Percentiles rank a stretch among this genome's conserved stretches.
These are phyloP conservation scores for Pseudocercospora vitis DNA, from an alignment of 2,329 filamentous ascomycete genomes.

Conservation along the genomic window DNA sequence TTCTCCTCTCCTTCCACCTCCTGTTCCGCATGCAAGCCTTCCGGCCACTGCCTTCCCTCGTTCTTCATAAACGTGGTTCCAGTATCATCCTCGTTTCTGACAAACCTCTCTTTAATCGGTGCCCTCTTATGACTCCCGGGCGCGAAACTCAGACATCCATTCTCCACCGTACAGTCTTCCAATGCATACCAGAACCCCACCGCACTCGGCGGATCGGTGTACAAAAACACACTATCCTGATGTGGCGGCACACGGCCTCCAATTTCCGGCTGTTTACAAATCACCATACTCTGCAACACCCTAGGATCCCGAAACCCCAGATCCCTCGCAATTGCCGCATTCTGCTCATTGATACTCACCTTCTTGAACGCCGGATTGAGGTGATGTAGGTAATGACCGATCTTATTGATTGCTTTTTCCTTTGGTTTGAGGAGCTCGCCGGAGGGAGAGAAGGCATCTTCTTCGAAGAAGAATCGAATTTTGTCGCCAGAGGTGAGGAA, in stretches of 20 bases:
- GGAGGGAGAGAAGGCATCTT: slow-evolving; percentile 71
- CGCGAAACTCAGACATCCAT: slow-evolving; percentile 86
- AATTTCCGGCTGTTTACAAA: slow-evolving; percentile 97
- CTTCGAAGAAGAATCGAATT: slow-evolving; percentile 95
- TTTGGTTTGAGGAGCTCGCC: slow-evolving; percentile 75
- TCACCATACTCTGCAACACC: slow-evolving; percentile 91
- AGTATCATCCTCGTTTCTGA: slow-evolving; percentile 64
- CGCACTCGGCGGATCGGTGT: slow-evolving; percentile 82
- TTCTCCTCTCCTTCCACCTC: slow-evolving; percentile 50
- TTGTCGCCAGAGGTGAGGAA: slow-evolving; percentile 89
- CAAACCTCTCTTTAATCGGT: slow-evolving; percentile 70
- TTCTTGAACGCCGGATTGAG: slow-evolving; percentile 50
- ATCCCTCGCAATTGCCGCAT: slow-evolving; percentile 64
- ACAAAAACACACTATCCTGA: slow-evolving; percentile 89
- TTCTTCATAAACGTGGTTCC: slow-evolving; percentile 61
- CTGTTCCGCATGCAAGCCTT: slow-evolving; percentile 36
- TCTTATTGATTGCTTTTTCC: slow-evolving; percentile 75
- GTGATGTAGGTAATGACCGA: slow-evolving; percentile 53
- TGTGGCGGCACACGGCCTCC: slow-evolving; percentile 88
- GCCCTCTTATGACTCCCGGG: slow-evolving; percentile 77
- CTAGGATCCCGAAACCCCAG: slow-evolving; percentile 76
- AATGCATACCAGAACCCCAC: slow-evolving; percentile 98
- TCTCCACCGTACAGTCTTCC: slow-evolving; percentile 82
- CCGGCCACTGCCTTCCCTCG: slow-evolving; percentile 49
- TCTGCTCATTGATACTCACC: slow-evolving; percentile 55